Evolutionary conservation across 2,329 filamentous ascomycete species (phyloP).

Genomic region (Thyridium curvatum): DNA sequence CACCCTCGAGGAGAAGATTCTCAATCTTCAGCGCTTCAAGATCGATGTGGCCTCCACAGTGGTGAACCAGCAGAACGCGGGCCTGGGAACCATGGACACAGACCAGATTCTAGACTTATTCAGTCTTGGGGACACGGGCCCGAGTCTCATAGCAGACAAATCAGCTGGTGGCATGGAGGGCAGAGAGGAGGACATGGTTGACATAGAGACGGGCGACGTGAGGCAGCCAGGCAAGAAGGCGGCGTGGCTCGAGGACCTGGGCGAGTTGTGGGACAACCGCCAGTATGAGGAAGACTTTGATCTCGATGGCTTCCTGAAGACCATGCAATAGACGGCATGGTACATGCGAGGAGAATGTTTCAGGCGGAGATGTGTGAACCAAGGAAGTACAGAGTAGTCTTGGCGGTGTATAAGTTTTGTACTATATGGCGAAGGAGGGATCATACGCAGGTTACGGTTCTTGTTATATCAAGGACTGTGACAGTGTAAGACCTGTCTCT

Average conservation of each 20-base stretch:
- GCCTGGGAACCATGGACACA: constrained; percentile 91
- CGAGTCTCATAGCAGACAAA: constrained; percentile 57
- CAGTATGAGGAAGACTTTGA: constrained; percentile 99
- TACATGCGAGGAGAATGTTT: not conserved
- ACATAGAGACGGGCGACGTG: constrained; percentile 86
- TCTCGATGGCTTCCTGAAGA: constrained; percentile 89
- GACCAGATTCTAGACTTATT: constrained; percentile 97
- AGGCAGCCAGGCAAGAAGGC: constrained; percentile 90
- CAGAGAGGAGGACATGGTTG: constrained; percentile 80
- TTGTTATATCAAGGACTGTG: too few relatives aligned
- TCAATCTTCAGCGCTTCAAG: constrained; percentile 97
- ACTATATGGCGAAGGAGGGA: too few relatives aligned
- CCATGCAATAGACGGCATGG: constrained; percentile 60
- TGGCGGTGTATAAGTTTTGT: too few relatives aligned
- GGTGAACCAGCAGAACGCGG: constrained; percentile 97
- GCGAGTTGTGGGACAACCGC: constrained; percentile 93
- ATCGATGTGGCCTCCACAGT: constrained; percentile 97
- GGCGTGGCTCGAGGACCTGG: constrained; percentile 87
- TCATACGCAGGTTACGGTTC: too few relatives aligned
- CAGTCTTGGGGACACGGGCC: constrained; percentile 75
- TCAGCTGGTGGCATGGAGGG: constrained; percentile 48
- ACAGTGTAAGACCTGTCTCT: too few relatives aligned
- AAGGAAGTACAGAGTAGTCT: not conserved
- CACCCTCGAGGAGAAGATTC: constrained; percentile 96
- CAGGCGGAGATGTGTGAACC: not conserved